phyloP scores from a whole-genome alignment of 257 asterid genomes.

The Solanum pennellii region DNA sequence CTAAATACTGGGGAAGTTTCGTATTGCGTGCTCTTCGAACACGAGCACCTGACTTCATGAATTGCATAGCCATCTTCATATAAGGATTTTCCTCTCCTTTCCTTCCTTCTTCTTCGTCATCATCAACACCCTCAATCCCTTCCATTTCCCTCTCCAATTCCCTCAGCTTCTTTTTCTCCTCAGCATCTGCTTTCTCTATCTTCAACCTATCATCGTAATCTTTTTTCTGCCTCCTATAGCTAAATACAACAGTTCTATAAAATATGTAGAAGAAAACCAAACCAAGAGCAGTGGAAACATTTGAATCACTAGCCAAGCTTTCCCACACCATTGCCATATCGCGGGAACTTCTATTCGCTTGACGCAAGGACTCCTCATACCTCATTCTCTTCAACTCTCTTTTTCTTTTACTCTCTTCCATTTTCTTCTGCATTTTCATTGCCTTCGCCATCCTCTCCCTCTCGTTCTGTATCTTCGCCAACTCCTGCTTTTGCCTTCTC shows the following conservation, averaged over 20 bases:
- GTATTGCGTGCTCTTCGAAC: constrained; percentile 53
- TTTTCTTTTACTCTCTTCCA: constrained; percentile 62
- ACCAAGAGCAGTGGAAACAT: constrained; percentile 62
- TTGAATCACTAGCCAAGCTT: constrained; percentile 53
- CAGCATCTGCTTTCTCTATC: constrained; percentile 86
- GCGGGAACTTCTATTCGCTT: constrained; percentile 34
- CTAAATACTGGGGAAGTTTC: constrained; percentile 81
- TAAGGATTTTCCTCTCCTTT: constrained; percentile 65
- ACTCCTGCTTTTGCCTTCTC: constrained; percentile 24
- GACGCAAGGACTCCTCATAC: constrained; percentile 33
- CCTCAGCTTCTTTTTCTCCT: constrained; percentile 81
- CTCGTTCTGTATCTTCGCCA: constrained; percentile 34
- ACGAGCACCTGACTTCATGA: constrained; percentile 96
- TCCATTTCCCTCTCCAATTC: constrained; percentile 68
- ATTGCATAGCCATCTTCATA: constrained; percentile 64
- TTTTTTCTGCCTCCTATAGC: constrained; percentile 75
- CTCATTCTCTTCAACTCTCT: constrained; percentile 41
- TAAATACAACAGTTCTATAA: constrained; percentile 68
- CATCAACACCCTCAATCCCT: constrained; percentile 44
- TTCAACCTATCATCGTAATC: constrained; percentile 94
- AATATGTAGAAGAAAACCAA: constrained; percentile 68
- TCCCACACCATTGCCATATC: constrained; percentile 57
- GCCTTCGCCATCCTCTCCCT: constrained; percentile 55
- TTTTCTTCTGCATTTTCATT: constrained; percentile 45
- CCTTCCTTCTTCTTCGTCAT: constrained; percentile 57